Percentiles rank a stretch among this genome's conserved stretches.
Evolutionary conservation across 306 rosid species (phyloP).

Genomic region (Acacia crassicarpa): DNA sequence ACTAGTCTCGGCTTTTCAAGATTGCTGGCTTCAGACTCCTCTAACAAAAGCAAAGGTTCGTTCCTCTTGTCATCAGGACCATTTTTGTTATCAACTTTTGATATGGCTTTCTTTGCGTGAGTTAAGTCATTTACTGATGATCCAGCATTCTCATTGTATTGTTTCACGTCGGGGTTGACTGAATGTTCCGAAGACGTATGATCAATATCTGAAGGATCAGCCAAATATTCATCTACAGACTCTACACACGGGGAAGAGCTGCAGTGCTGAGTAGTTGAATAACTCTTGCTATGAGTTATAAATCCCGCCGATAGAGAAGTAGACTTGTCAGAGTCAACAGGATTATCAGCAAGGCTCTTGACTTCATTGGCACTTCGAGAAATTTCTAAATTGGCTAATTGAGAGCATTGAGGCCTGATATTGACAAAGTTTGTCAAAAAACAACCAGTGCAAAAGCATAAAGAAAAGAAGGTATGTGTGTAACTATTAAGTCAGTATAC

Average conservation of each 20-base stretch:
- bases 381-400: constrained; percentile 30
- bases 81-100: constrained; percentile 18
- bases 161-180: constrained; percentile 31
- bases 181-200: constrained; percentile 9
- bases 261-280: constrained; percentile 28
- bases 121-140: constrained; percentile 21
- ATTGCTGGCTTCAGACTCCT: constrained; percentile 29
- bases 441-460: background rate
- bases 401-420: constrained; percentile 45
- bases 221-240: constrained; percentile 48
- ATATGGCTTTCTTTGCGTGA: constrained; percentile 26
- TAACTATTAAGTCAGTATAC: constrained; percentile 17
- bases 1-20: constrained; percentile 27
- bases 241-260: constrained; percentile 40
- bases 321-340: constrained; percentile 26
- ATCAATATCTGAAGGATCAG: constrained; percentile 51
- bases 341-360: constrained; percentile 36
- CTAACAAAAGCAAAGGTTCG: constrained; percentile 27
- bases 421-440: background rate
- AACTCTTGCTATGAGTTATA: constrained; percentile 23
- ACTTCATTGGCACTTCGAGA: constrained; percentile 31
- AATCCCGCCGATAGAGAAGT: constrained; percentile 25
- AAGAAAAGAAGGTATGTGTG: background rate
- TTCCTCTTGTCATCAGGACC: constrained; percentile 29
- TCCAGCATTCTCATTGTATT: constrained; percentile 32